phyloP scores from a whole-genome alignment of 192 early-diverging fungal species.

The Coemansia asiatica region DNA sequence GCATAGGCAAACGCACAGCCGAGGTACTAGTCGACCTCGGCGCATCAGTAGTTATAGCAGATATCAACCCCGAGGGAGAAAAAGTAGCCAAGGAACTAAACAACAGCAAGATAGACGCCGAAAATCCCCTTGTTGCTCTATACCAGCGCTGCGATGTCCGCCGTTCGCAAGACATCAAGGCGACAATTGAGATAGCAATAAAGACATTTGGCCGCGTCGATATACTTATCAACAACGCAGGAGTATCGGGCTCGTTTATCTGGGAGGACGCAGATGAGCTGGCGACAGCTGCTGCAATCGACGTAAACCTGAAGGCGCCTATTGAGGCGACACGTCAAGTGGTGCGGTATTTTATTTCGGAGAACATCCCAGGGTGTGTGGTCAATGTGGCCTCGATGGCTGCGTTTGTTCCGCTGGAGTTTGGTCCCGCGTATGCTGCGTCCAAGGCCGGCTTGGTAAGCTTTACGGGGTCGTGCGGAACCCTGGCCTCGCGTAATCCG shows the following conservation, averaged over 20 bases:
- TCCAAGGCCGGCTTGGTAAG: conserved; percentile 68
- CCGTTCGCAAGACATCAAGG: conserved; percentile 28
- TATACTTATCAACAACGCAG: conserved; percentile 62
- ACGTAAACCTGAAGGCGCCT: conserved; percentile 73
- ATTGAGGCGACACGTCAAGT: conserved; percentile 70
- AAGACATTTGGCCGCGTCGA: conserved; percentile 58
- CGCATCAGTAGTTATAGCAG: conserved; percentile 60
- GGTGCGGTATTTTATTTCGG: conserved; percentile 53
- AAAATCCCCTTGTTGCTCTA: conserved; percentile 7
- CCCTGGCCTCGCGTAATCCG: conserved; percentile 23
- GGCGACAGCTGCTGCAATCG: conserved; percentile 58
- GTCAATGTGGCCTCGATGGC: conserved; percentile 71
- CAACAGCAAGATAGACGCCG: neutral
- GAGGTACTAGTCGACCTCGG: conserved; percentile 57
- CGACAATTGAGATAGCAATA: conserved; percentile 36
- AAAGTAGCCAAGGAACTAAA: conserved; percentile 37
- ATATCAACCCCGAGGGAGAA: conserved; percentile 47
- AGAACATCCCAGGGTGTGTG: conserved; percentile 57
- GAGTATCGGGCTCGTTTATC: conserved; percentile 40
- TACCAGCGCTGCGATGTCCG: conserved; percentile 56
- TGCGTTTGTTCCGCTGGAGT: conserved; percentile 49
- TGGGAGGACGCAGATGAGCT: conserved; percentile 42
- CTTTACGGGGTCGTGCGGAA: conserved; percentile 52
- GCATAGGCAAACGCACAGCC: conserved; percentile 61
- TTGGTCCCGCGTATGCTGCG: conserved; percentile 66